Evolutionary conservation across 495 filamentous ascomycete genomes (phyloP).

Genomic region (Alectoria sarmentosa): DNA sequence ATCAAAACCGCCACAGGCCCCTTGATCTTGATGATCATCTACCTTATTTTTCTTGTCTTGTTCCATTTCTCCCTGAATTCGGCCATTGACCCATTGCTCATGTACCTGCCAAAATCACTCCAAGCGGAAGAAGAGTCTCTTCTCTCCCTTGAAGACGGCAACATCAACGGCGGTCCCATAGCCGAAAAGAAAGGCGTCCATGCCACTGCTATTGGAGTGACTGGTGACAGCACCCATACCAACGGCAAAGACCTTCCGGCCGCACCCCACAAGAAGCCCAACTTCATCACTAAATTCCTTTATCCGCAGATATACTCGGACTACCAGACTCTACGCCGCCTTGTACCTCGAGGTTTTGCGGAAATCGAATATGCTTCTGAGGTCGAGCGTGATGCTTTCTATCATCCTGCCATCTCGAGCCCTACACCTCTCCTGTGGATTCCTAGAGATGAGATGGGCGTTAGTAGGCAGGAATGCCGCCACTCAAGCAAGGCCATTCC

Average conservation of each 20-base stretch:
- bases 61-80: slow-evolving; percentile 77
- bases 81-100: slow-evolving; percentile 71
- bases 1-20: slow-evolving; percentile 64
- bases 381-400: slow-evolving; percentile 63
- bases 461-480: slow-evolving; percentile 68
- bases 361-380: slow-evolving; percentile 49
- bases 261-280: slow-evolving; percentile 42
- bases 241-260: slow-evolving; percentile 25
- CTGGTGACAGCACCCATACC: slow-evolving; percentile 25
- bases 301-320: slow-evolving; percentile 69
- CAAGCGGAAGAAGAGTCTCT: slow-evolving; percentile 59
- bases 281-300: slow-evolving; percentile 62
- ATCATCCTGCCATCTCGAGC: slow-evolving; percentile 61
- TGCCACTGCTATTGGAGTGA: slow-evolving; percentile 20
- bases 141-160: slow-evolving; percentile 41
- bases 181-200: slow-evolving; percentile 32
- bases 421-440: slow-evolving; percentile 75
- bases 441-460: slow-evolving; percentile 65
- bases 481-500: slow-evolving; percentile 65
- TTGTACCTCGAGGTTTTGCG: slow-evolving; percentile 55
- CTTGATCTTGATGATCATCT: slow-evolving; percentile 72
- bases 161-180: slow-evolving; percentile 27
- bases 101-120: slow-evolving; percentile 67
- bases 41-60: slow-evolving; percentile 71
- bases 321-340: slow-evolving; percentile 62